phyloP scores from a whole-genome alignment of 2,329 filamentous ascomycete species.

The Arthroderma sp. region DNA sequence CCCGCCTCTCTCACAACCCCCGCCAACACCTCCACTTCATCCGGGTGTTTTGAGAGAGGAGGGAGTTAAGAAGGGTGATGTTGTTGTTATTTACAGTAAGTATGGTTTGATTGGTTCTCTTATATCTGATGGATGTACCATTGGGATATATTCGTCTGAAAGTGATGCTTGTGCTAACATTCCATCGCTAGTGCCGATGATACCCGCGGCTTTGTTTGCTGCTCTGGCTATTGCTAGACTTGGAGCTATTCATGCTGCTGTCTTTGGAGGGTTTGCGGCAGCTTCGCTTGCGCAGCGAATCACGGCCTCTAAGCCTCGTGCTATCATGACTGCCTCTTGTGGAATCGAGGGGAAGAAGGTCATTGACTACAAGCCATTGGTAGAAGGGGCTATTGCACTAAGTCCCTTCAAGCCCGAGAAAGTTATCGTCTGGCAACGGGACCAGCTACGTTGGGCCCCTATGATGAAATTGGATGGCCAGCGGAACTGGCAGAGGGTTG shows the following conservation, averaged over 20 bases:
- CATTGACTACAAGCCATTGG: conserved; percentile 61
- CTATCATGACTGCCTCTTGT: conserved; percentile 78
- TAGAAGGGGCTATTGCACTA: conserved; percentile 57
- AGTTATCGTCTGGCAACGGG: conserved; percentile 72
- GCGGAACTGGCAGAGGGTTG: conserved; percentile 64
- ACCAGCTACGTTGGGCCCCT: conserved; percentile 60
- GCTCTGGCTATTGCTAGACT: conserved; percentile 70
- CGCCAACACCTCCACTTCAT: too few relatives aligned
- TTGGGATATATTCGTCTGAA: conserved; percentile 3
- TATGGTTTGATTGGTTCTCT: conserved; percentile 5
- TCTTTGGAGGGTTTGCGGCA: conserved; percentile 85
- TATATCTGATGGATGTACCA: not conserved
- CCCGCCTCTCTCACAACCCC: too few relatives aligned
- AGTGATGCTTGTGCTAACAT: not conserved
- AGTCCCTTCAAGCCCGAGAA: conserved; percentile 58
- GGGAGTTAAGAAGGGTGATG: conserved; percentile 69
- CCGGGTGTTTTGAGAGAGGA: conserved; percentile 70
- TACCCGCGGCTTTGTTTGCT: conserved; percentile 74
- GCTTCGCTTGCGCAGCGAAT: conserved; percentile 75
- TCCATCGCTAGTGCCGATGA: conserved; percentile 68
- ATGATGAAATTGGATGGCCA: conserved; percentile 55
- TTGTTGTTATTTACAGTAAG: conserved; percentile 79
- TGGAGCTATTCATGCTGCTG: conserved; percentile 79
- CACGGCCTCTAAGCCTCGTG: conserved; percentile 62
- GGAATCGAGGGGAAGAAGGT: conserved; percentile 80